Percentiles rank a stretch among this genome's conserved stretches.
phyloP scores from a whole-genome alignment of 225 moss, liverwort and hornwort genomes.

The Physcomitrellopsis africana region DNA sequence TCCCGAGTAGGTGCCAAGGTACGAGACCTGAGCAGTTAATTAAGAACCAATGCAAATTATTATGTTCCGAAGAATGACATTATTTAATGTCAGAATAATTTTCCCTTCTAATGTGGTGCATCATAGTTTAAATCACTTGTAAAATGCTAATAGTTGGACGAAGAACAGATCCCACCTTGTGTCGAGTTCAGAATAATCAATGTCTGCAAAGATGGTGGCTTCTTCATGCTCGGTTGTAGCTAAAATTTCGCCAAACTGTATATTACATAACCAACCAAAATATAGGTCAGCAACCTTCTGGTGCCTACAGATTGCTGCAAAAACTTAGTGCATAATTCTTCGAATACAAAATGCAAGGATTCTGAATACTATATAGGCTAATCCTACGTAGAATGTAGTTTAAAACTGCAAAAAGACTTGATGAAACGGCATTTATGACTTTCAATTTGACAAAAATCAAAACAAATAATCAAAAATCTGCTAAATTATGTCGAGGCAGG shows the following conservation, averaged over 20 bases:
- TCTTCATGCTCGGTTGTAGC: slow-evolving; percentile 91
- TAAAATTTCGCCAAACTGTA: slow-evolving; percentile 88
- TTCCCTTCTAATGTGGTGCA: no score
- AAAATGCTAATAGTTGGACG: neutral
- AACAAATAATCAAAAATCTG: neutral
- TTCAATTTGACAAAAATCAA: neutral
- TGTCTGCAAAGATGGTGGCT: slow-evolving; percentile 75
- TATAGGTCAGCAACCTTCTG: slow-evolving; percentile 20
- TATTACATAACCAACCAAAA: neutral
- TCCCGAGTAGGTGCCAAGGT: neutral
- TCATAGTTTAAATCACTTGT: no score
- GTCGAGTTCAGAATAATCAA: slow-evolving; percentile 71
- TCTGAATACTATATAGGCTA: neutral
- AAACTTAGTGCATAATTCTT: neutral
- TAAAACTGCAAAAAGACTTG: neutral
- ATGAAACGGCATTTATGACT: neutral
- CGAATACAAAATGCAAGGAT: neutral
- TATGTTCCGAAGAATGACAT: no score
- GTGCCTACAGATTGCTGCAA: neutral
- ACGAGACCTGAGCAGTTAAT: neutral
- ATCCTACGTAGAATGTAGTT: neutral
- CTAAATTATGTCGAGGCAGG: neutral
- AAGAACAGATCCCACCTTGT: slow-evolving; percentile 54
- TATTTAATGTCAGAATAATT: no score
- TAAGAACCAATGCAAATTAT: no score